Conservation (phyloP, 2,329 filamentous ascomycete species). For the Tolypocladium capitatum region DNA sequence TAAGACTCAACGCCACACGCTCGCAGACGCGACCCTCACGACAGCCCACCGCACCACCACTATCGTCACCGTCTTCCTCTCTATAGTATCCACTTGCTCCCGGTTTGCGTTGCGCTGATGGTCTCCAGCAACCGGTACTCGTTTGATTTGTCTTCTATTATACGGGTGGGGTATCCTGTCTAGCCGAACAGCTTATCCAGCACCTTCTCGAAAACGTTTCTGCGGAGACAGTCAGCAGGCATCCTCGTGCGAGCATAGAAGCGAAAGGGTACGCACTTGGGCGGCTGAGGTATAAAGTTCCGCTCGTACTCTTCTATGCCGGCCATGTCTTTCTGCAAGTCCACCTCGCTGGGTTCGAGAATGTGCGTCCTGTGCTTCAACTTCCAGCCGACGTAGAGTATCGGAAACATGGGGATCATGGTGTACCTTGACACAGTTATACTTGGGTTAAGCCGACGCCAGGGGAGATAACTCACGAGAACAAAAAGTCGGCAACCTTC, state of each 20-base stretch:
- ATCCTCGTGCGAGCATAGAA: neutral
- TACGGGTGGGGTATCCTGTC: neutral
- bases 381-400: slow-evolving; percentile 62
- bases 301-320: slow-evolving; percentile 56
- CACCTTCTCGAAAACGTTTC: slow-evolving; percentile 9
- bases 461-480: slow-evolving; percentile 37
- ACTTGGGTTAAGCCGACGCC: neutral
- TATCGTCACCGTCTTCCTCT: neutral
- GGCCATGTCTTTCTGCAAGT: slow-evolving; percentile 47
- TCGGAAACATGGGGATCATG: slow-evolving; percentile 58
- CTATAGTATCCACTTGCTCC: neutral
- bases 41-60: neutral
- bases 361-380: slow-evolving; percentile 49
- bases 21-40: neutral
- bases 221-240: neutral
- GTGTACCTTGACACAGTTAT: slow-evolving; percentile 37
- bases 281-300: slow-evolving; percentile 39
- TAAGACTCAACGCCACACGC: neutral
- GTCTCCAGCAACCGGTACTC: neutral
- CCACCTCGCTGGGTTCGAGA: slow-evolving; percentile 42
- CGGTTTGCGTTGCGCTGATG: neutral
- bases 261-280: slow-evolving; percentile 30
- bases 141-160: neutral
- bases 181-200: slow-evolving; percentile 10
- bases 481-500: slow-evolving; percentile 58